These are phyloP conservation scores for Blastobotrys americana DNA, from an alignment of 805 yeast species.

Conservation along the genomic window DNA sequence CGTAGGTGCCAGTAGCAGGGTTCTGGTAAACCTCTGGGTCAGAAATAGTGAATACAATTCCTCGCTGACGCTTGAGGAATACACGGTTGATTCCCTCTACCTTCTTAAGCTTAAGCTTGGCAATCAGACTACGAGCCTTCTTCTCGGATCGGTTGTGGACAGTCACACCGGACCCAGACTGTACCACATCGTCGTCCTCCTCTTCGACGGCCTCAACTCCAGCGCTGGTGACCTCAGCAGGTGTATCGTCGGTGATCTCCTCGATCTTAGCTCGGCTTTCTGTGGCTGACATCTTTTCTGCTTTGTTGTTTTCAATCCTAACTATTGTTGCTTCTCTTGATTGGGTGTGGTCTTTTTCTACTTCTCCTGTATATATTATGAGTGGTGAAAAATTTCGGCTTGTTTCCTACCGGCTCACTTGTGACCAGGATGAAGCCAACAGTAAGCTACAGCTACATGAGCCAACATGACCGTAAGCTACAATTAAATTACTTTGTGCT, in stretches of 20 bases:
- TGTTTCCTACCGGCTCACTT: not conserved
- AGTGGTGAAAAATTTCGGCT: not conserved
- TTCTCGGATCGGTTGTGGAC: constrained; percentile 54
- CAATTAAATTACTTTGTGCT: too few species aligned
- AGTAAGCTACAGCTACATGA: too few species aligned
- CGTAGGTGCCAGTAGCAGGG: constrained; percentile 81
- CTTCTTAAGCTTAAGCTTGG: constrained; percentile 83
- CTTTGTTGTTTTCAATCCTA: constrained; percentile 1
- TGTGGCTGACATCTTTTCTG: constrained; percentile 11
- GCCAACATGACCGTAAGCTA: too few species aligned
- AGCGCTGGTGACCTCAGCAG: constrained; percentile 15
- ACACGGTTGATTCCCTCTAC: constrained; percentile 91
- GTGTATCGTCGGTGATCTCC: constrained; percentile 20
- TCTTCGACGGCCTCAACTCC: constrained; percentile 15
- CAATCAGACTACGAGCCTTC: constrained; percentile 87
- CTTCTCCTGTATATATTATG: too few species aligned
- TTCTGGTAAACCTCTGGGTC: constrained; percentile 93
- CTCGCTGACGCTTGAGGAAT: constrained; percentile 88
- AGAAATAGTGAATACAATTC: constrained; percentile 85
- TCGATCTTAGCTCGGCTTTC: constrained; percentile 31
- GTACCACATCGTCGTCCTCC: constrained; percentile 16
- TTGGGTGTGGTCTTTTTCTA: not conserved
- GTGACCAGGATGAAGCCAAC: too few species aligned
- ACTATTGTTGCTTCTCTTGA: not conserved
- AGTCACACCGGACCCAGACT: constrained; percentile 17